Base-by-base conservation (phyloP, 2,329 filamentous ascomycete species). In the Penicillium sp. region DNA sequence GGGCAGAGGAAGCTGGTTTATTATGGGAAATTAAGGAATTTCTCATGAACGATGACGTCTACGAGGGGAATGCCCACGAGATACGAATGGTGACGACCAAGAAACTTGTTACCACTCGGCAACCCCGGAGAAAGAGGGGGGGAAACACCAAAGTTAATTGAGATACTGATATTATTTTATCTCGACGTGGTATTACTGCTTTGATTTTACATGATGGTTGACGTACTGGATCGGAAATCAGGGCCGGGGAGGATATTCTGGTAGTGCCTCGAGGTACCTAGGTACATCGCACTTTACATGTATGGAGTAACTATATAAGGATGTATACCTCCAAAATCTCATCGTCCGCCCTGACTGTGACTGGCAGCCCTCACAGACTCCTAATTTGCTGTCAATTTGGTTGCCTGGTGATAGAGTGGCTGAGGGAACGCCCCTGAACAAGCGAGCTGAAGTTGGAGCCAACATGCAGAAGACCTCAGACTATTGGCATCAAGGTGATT, bases 1-100 rank as follows among this genome's bases (percentile, higher is more conserved):
- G 42, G 54, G 38, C 36, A 32, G 18, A 32, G 27, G 16, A 4
- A 35, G 32, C 32, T 35, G 23, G n/a, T n/a, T n/a, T 5, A 30
- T 30, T 30, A 11, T 11, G 29, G 11, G 35, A 16, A 11, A 39
- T 39, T 11, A 36, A 34, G 47, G 47, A 47, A 39, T 40, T 56
- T 49, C 46, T 52, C 49, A 51, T 47, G 36, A 36, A 45, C 43
- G 51, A 73, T 73, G 70, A 73, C 70, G 70, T 72, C 70, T 69
- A 70, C 68, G 50, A 58, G 59, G 57, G 53, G 42, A 41, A 26
- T 35, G 23, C 26, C 26, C 27, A 14, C 32, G 11, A 46, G 39
- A 52, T 43, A 29, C 18, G 27, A 48, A 43, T 49, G 47, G 47
- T 49, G 47, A 49, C 41, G 42, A 38, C 38, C 35, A 30, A 47